These are phyloP conservation scores for Lodderomyces orthopsilosis DNA, from an alignment of 1,139 yeast species.

Conservation along the genomic window DNA sequence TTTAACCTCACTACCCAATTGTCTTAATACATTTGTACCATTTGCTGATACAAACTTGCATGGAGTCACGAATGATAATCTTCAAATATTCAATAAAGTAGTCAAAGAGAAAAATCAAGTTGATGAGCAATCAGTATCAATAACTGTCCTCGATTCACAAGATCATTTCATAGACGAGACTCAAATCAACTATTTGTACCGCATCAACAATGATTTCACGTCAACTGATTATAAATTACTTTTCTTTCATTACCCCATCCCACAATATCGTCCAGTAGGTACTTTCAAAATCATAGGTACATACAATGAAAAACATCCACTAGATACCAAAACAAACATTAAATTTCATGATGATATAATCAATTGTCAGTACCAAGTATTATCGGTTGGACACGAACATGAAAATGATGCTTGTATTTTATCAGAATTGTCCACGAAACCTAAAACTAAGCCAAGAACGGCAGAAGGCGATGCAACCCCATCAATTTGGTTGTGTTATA, in stretches of 20 bases:
- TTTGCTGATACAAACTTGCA: constrained; percentile 14
- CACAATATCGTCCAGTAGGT: constrained; percentile 50
- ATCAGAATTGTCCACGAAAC: constrained; percentile 17
- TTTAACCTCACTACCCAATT: constrained; percentile 36
- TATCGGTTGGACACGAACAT: constrained; percentile 56
- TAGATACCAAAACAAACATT: constrained; percentile 32
- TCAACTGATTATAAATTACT: constrained; percentile 26
- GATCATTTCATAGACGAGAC: constrained; percentile 27
- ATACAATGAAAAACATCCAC: constrained; percentile 45
- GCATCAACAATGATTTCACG: constrained; percentile 15
- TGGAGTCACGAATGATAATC: constrained; percentile 39
- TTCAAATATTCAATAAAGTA: constrained; percentile 18
- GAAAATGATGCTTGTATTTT: constrained; percentile 53
- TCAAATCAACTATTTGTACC: constrained; percentile 30
- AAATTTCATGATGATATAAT: constrained; percentile 37
- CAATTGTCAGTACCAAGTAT: constrained; percentile 38
- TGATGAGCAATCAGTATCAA: constrained; percentile 20
- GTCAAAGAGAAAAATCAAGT: constrained; percentile 4
- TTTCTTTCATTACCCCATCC: constrained; percentile 53
- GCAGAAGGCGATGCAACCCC: constrained; percentile 4
- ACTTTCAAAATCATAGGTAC: constrained; percentile 47
- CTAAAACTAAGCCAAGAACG: not conserved
- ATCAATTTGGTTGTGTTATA: constrained; percentile 41
- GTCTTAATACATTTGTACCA: constrained; percentile 28
- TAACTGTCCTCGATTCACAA: constrained; percentile 37